phyloP scores from a whole-genome alignment of 2,329 filamentous ascomycete species.

The Xylariomycetidae sp. region DNA sequence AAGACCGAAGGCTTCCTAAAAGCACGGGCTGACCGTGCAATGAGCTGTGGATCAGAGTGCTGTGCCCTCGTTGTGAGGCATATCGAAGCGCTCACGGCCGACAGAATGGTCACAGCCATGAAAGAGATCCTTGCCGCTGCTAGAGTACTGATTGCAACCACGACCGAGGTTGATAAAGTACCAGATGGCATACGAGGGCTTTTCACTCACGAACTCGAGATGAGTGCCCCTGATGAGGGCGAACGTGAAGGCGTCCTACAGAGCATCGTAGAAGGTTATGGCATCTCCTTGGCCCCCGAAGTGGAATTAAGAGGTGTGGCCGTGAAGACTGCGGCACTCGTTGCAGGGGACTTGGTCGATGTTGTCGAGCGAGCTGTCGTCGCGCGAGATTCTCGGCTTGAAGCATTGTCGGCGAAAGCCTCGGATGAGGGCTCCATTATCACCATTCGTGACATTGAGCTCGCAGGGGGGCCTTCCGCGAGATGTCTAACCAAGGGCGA shows the following conservation, averaged over 20 bases:
- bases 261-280: conserved; percentile 70
- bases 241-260: conserved; percentile 85
- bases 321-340: conserved; percentile 90
- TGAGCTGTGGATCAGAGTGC: conserved; percentile 79
- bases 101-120: conserved; percentile 81
- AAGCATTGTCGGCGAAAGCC: conserved; percentile 57
- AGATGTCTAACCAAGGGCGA: conserved; percentile 76
- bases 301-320: conserved; percentile 83
- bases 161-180: conserved; percentile 91
- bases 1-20: conserved; percentile 91
- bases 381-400: conserved; percentile 70
- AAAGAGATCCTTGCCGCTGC: conserved; percentile 77
- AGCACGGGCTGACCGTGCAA: conserved; percentile 79
- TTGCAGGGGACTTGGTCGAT: conserved; percentile 90
- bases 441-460: conserved; percentile 76
- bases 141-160: conserved; percentile 85
- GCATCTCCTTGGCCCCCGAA: conserved; percentile 72
- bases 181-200: conserved; percentile 84
- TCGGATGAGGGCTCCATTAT: conserved; percentile 38
- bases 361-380: conserved; percentile 87
- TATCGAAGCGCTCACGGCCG: conserved; percentile 84
- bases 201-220: conserved; percentile 93
- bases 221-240: conserved; percentile 85
- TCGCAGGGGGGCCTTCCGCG: conserved; percentile 77
- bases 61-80: conserved; percentile 85